Percentiles rank a stretch among this genome's conserved stretches.
These are phyloP conservation scores for Pezizomycotina sp. DNA, from an alignment of 2,329 filamentous ascomycete species.

Conservation along the genomic window DNA sequence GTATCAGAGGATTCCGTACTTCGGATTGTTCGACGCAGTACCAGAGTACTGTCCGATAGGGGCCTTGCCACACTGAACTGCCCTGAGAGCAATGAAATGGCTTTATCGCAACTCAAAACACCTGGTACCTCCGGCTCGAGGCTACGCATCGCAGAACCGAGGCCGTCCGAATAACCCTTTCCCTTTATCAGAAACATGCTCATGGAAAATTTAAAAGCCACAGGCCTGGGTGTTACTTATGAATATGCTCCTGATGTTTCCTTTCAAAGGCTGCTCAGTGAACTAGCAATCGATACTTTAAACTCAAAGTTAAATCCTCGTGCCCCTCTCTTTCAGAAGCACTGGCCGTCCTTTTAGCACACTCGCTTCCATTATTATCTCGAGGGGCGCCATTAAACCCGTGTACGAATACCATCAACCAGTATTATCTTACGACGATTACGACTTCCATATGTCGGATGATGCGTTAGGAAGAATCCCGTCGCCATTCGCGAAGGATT, in stretches of 20 bases:
- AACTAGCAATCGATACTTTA: constrained; percentile 34
- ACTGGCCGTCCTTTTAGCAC: constrained; percentile 51
- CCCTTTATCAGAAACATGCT: too few relatives aligned
- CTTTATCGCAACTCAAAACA: too few relatives aligned
- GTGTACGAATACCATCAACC: constrained; percentile 33
- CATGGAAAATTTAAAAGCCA: constrained; percentile 27
- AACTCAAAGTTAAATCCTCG: constrained; percentile 32
- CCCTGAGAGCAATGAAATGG: constrained; percentile 3
- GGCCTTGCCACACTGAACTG: constrained; percentile 15
- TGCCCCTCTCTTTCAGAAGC: constrained; percentile 57
- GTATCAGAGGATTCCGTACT: constrained; percentile 46
- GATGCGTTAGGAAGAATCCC: too few relatives aligned
- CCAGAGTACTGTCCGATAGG: constrained; percentile 8
- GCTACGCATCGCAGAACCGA: constrained; percentile 1
- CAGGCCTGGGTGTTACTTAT: constrained; percentile 43
- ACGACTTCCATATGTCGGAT: too few relatives aligned
- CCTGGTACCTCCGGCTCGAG: too few relatives aligned
- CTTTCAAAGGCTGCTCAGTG: constrained; percentile 42
- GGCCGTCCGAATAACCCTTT: too few relatives aligned
- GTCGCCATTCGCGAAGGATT: too few relatives aligned
- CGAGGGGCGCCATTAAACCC: constrained; percentile 24
- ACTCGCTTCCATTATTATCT: constrained; percentile 51
- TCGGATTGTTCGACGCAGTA: constrained; percentile 41
- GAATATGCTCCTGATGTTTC: constrained; percentile 40
- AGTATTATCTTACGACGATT: too few relatives aligned